phyloP scores from a whole-genome alignment of 2,329 filamentous ascomycete genomes.

The Monosporascus sp. region DNA sequence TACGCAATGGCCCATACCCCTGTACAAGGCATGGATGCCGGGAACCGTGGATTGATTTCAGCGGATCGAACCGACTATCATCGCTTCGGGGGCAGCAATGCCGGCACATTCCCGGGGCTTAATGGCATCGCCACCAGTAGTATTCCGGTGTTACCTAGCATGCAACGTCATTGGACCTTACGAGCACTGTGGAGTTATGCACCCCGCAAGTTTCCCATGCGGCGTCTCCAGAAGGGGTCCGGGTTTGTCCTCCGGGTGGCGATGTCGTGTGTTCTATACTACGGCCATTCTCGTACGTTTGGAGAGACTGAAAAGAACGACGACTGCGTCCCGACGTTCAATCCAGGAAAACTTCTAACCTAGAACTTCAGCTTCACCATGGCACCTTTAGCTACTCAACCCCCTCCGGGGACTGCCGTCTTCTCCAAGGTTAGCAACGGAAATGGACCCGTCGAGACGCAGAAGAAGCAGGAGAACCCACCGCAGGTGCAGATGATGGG shows the following conservation, averaged over 20 bases:
- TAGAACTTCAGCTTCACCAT: not conserved
- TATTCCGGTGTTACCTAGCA: not conserved
- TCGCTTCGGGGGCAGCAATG: not conserved
- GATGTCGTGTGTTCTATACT: not conserved
- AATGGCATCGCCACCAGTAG: not conserved
- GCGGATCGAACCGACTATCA: too few relatives aligned
- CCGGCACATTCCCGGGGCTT: not conserved
- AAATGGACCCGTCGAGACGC: constrained; percentile 6
- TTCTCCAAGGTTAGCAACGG: not conserved
- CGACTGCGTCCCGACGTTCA: too few relatives aligned
- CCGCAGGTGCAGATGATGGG: constrained; percentile 22
- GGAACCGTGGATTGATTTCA: too few relatives aligned
- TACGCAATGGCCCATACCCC: too few relatives aligned
- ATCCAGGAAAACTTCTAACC: not conserved
- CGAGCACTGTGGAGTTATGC: not conserved
- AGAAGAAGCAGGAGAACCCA: constrained; percentile 10
- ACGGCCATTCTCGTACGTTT: not conserved
- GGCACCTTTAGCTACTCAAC: not conserved
- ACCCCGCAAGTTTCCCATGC: not conserved
- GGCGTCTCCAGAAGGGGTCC: not conserved
- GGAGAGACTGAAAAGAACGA: not conserved
- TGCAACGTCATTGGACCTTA: not conserved
- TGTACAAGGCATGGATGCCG: too few relatives aligned
- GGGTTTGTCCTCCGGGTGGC: not conserved
- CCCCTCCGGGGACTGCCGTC: not conserved